These are phyloP conservation scores for Pleurotus tuber-regium DNA, from an alignment of 768 basidiomycete genomes.

Conservation along the genomic window DNA sequence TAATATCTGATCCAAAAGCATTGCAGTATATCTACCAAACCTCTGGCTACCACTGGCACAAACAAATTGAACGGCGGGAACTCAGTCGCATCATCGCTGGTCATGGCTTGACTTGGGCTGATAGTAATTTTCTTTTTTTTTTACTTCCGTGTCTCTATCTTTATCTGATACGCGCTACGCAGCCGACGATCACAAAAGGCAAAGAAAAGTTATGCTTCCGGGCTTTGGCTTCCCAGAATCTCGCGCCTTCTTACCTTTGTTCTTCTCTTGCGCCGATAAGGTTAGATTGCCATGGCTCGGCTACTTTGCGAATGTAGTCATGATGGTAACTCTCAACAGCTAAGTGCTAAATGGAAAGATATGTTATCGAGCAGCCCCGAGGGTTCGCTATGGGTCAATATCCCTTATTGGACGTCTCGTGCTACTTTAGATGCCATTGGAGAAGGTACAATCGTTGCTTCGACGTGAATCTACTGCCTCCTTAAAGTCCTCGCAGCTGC, in stretches of 20 bases:
- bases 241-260: constrained; percentile 48
- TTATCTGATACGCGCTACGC: no score
- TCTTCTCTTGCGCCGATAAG: constrained; percentile 41
- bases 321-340: constrained; percentile 31
- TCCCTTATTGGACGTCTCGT: constrained; percentile 48
- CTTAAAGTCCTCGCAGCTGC: constrained; percentile 31
- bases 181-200: constrained; percentile 48
- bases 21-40: constrained; percentile 58
- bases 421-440: constrained; percentile 51
- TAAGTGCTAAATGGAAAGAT: constrained; percentile 51
- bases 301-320: no score
- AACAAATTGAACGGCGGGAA: constrained; percentile 47
- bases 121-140: constrained; percentile 31
- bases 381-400: constrained; percentile 40
- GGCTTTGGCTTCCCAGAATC: constrained; percentile 52
- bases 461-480: neutral
- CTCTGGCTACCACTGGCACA: constrained; percentile 51
- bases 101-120: constrained; percentile 52
- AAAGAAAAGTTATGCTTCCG: constrained; percentile 52
- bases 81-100: constrained; percentile 49
- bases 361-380: constrained; percentile 38
- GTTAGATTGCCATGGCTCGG: constrained; percentile 27
- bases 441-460: constrained; percentile 33
- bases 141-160: neutral
- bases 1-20: constrained; percentile 56